A percentile compares a stretch with the other conserved stretches of the same genome.
These are phyloP conservation scores for Alternaria sp. DNA, from an alignment of 2,329 filamentous ascomycete species.

Conservation along the genomic window DNA sequence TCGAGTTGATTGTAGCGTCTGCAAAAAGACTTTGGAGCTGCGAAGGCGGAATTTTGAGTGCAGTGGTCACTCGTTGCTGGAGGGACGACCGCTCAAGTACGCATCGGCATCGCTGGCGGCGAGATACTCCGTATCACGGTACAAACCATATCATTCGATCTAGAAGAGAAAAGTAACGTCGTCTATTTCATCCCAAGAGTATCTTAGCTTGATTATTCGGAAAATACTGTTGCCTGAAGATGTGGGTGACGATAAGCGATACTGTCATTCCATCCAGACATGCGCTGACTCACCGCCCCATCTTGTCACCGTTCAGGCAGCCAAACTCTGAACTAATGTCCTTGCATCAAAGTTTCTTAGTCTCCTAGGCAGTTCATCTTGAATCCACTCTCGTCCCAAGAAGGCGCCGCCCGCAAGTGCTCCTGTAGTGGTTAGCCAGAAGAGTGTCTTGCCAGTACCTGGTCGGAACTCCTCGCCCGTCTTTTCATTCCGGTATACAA, in stretches of 20 bases:
- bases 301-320: neutral
- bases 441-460: constrained; percentile 17
- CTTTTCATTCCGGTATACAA: constrained; percentile 44
- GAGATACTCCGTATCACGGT: neutral
- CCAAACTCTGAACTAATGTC: constrained; percentile 12
- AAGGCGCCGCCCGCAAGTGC: constrained; percentile 25
- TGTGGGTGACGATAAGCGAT: neutral
- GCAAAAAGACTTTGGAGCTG: neutral
- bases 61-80: constrained; percentile 3
- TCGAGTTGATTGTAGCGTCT: neutral
- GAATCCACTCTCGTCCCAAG: constrained; percentile 27
- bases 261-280: neutral
- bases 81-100: neutral
- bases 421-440: constrained; percentile 18
- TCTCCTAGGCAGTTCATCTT: constrained; percentile 23
- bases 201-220: neutral
- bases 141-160: neutral
- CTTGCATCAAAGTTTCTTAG: constrained; percentile 20
- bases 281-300: neutral
- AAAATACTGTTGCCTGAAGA: constrained; percentile 1
- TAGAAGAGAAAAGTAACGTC: neutral
- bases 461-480: constrained; percentile 32
- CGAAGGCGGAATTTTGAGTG: neutral
- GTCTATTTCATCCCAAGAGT: neutral
- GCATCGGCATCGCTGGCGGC: neutral